Conservation (phyloP, 768 basidiomycete genomes). For the Dioszegia aurantiaca region DNA sequence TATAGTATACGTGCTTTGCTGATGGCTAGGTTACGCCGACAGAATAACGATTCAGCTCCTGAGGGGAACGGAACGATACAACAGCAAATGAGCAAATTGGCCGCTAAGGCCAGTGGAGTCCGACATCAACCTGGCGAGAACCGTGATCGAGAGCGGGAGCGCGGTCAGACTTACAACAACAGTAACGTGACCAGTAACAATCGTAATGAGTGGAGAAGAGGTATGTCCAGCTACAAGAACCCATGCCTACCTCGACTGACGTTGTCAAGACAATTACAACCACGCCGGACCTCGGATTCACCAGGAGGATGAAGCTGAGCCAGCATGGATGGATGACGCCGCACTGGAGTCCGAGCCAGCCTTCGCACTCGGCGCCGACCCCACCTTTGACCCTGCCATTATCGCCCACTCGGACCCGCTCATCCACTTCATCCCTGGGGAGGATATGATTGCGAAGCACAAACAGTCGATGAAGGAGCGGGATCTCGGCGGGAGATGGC, state of each 20-base stretch:
- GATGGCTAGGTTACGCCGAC: conserved; percentile 26
- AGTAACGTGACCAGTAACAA: neutral
- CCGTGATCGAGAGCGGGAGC: neutral
- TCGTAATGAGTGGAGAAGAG: conserved; percentile 5
- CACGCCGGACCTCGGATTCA: neutral
- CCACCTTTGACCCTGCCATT: conserved; percentile 22
- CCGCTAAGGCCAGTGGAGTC: conserved; percentile 8
- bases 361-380: neutral
- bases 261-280: conserved; percentile 2
- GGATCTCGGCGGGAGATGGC: conserved; percentile 17
- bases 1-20: neutral
- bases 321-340: conserved; percentile 44
- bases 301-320: conserved; percentile 33
- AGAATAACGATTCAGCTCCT: conserved; percentile 10
- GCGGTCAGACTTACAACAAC: neutral
- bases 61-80: conserved; percentile 5
- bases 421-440: conserved; percentile 39
- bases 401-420: conserved; percentile 24
- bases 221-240: no score
- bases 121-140: neutral
- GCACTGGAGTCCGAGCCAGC: neutral
- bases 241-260: no score
- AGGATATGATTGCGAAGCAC: conserved; percentile 47
- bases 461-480: conserved; percentile 33
- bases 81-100: conserved; percentile 37